Conservation (phyloP, 2,329 filamentous ascomycete genomes). For the Coleophoma cylindrospora region DNA sequence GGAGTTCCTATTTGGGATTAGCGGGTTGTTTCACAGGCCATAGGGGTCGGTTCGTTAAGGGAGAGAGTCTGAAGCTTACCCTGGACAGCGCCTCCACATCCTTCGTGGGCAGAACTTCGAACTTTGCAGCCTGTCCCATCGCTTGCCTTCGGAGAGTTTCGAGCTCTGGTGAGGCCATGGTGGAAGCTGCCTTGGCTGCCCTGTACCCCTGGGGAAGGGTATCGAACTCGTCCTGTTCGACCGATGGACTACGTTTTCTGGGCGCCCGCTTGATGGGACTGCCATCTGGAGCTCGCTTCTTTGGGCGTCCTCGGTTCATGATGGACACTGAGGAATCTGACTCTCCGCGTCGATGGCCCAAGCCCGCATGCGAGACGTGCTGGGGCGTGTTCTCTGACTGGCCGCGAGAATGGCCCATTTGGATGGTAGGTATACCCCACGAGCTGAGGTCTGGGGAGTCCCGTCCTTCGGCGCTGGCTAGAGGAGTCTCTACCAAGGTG, state of each 20-base stretch:
- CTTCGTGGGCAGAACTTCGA: slow-evolving; percentile 57
- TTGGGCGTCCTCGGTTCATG: slow-evolving; percentile 57
- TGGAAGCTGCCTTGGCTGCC: slow-evolving; percentile 44
- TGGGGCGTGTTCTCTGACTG: slow-evolving; percentile 19
- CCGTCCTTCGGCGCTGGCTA: slow-evolving; percentile 13
- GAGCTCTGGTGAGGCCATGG: slow-evolving; percentile 44
- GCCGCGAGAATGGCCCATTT: slow-evolving; percentile 12
- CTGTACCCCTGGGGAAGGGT: slow-evolving; percentile 54
- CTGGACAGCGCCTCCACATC: slow-evolving; percentile 63
- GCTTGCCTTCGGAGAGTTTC: slow-evolving; percentile 53
- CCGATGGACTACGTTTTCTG: slow-evolving; percentile 1
- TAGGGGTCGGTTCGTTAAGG: neutral
- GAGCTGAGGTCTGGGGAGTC: slow-evolving; percentile 13
- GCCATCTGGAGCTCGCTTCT: slow-evolving; percentile 41
- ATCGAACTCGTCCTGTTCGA: slow-evolving; percentile 53
- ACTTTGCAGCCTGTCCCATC: slow-evolving; percentile 54
- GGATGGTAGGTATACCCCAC: too few species aligned
- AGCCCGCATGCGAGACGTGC: slow-evolving; percentile 5
- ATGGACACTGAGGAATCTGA: slow-evolving; percentile 53
- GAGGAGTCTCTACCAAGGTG: slow-evolving; percentile 6
- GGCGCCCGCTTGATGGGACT: slow-evolving; percentile 29
- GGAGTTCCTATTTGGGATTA: slow-evolving; percentile 53
- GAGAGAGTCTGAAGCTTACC: slow-evolving; percentile 32
- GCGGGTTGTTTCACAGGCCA: neutral
- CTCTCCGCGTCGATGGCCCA: slow-evolving; percentile 44